Evolutionary conservation across 805 yeast genomes (phyloP).

Genomic region (Suhomyces canberraensis): DNA sequence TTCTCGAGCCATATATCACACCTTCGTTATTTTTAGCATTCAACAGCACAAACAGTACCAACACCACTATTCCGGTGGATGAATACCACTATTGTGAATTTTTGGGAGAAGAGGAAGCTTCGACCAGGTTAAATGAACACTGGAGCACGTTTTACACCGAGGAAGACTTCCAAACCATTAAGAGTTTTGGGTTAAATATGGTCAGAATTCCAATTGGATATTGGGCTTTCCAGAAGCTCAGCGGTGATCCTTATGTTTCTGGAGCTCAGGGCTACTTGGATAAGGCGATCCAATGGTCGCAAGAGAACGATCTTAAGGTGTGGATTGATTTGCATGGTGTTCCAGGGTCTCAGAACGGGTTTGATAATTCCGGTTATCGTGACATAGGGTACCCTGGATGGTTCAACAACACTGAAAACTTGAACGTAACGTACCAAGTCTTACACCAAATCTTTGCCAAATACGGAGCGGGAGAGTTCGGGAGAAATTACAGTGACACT

Average conservation of each 20-base stretch:
- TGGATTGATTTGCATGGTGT: constrained; percentile 96
- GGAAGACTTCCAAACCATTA: constrained; percentile 52
- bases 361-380: constrained; percentile 77
- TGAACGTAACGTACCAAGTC: constrained; percentile 29
- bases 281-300: constrained; percentile 69
- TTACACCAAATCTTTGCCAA: constrained; percentile 31
- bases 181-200: constrained; percentile 55
- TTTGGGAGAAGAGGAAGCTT: constrained; percentile 49
- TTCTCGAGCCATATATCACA: constrained; percentile 67
- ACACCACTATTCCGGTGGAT: constrained; percentile 48
- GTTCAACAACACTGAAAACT: constrained; percentile 28
- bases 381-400: constrained; percentile 37
- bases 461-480: constrained; percentile 30
- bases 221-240: constrained; percentile 62
- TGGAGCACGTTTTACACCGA: constrained; percentile 61
- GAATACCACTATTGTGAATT: constrained; percentile 53
- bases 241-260: constrained; percentile 59
- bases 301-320: constrained; percentile 57
- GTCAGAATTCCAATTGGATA: constrained; percentile 80
- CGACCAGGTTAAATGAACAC: constrained; percentile 43
- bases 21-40: constrained; percentile 55
- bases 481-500: constrained; percentile 25
- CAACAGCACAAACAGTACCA: constrained; percentile 19
- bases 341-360: constrained; percentile 96
- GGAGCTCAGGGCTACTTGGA: constrained; percentile 67